Evolutionary conservation across 169 alveolate species (phyloP).

Genomic region (Plasmodium cynomolgi): DNA sequence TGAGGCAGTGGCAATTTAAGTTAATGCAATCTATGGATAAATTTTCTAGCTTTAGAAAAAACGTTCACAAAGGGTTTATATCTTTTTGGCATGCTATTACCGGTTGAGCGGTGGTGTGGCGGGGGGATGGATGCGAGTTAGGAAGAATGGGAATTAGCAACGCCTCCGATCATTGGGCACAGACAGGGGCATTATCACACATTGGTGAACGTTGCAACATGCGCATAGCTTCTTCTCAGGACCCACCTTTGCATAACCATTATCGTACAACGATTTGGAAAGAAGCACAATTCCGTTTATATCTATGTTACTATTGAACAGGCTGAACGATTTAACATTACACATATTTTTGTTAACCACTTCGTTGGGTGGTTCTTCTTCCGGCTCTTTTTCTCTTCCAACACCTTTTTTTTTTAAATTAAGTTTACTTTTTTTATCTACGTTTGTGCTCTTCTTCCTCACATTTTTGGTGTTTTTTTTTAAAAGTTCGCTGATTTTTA

Average conservation of each 20-base stretch:
- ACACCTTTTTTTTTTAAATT: slow-evolving; percentile 21
- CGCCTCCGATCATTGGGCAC: neutral
- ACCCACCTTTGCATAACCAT: slow-evolving; percentile 52
- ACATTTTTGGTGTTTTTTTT: slow-evolving; percentile 58
- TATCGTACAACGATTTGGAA: slow-evolving; percentile 57
- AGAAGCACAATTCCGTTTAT: slow-evolving; percentile 41
- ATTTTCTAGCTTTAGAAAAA: slow-evolving; percentile 49
- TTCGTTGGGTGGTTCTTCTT: slow-evolving; percentile 31
- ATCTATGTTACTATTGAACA: slow-evolving; percentile 54
- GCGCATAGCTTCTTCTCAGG: neutral
- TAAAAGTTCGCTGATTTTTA: slow-evolving; percentile 59
- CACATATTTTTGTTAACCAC: slow-evolving; percentile 16
- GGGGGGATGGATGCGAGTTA: neutral
- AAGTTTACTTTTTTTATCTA: slow-evolving; percentile 14
- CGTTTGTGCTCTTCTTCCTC: slow-evolving; percentile 3
- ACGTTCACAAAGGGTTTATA: neutral
- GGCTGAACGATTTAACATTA: slow-evolving; percentile 40
- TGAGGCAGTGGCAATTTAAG: slow-evolving; percentile 16
- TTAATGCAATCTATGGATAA: slow-evolving; percentile 49
- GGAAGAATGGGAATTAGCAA: neutral
- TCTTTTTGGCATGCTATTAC: neutral
- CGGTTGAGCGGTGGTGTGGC: neutral
- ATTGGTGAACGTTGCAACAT: neutral
- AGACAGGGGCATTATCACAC: neutral
- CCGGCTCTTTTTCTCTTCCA: neutral